Conservation (phyloP, 2,329 filamentous ascomycete species). For the Fusarium abutilonis region DNA sequence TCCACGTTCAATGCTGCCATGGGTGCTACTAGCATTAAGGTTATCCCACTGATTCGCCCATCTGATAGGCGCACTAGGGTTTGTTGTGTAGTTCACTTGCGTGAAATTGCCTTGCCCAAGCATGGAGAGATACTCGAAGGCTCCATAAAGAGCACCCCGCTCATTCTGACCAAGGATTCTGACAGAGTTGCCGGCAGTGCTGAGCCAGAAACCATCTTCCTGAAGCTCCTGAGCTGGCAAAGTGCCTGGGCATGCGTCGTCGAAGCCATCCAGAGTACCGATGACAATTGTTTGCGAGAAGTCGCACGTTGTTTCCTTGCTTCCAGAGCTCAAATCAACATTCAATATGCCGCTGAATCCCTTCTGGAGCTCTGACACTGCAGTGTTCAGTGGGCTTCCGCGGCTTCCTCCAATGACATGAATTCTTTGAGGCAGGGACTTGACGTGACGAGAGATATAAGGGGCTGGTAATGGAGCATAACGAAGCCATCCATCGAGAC, state of each 20-base stretch:
- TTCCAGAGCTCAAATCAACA: conserved; percentile 53
- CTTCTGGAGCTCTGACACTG: conserved; percentile 66
- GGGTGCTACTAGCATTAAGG: conserved; percentile 57
- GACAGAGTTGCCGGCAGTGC: conserved; percentile 56
- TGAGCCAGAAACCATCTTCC: conserved; percentile 71
- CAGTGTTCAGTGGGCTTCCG: conserved; percentile 66
- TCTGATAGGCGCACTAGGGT: conserved; percentile 68
- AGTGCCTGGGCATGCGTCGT: conserved; percentile 17
- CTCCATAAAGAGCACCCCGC: conserved; percentile 73
- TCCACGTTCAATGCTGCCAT: conserved; percentile 71
- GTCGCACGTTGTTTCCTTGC: conserved; percentile 11
- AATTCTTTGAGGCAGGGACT: conserved; percentile 58
- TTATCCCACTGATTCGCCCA: conserved; percentile 83
- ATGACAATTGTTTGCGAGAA: conserved; percentile 24
- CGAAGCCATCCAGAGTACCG: conserved; percentile 15
- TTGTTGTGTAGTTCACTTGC: conserved; percentile 59
- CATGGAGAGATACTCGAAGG: conserved; percentile 73
- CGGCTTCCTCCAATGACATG: conserved; percentile 63
- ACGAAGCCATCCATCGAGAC: conserved; percentile 70
- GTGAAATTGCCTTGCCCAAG: conserved; percentile 66
- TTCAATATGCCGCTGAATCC: conserved; percentile 68
- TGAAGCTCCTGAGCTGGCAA: conserved; percentile 50
- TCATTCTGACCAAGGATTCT: conserved; percentile 73
- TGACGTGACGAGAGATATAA: conserved; percentile 47
- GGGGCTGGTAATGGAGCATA: conserved; percentile 63